Percentiles rank a stretch among this genome's conserved stretches.
Conservation (phyloP, 1,284 basidiomycete species). For the Cryptococcus sp. region DNA sequence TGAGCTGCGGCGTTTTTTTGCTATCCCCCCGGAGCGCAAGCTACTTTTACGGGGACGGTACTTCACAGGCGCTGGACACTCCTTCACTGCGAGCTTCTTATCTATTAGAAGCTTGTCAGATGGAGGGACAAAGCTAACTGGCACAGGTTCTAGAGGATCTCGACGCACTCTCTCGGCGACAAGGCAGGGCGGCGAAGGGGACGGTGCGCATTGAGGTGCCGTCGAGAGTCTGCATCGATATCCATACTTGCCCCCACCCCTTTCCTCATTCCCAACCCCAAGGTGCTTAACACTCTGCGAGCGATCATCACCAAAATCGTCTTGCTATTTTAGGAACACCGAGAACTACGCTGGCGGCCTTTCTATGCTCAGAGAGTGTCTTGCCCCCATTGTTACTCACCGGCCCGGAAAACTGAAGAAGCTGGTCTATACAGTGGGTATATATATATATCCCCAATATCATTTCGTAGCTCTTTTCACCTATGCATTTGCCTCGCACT, state of each 20-base stretch:
- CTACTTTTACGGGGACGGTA: constrained; percentile 27
- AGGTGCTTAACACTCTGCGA: constrained; percentile 51
- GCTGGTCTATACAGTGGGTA: constrained; percentile 37
- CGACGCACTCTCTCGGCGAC: constrained; percentile 6
- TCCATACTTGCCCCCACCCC: constrained; percentile 1
- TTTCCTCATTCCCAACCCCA: constrained; percentile 4
- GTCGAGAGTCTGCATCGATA: constrained; percentile 5
- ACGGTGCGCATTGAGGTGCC: constrained; percentile 1
- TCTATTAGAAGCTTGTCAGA: neutral
- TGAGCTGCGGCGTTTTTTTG: constrained; percentile 36
- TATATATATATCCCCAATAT: constrained; percentile 10
- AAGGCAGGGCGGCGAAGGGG: constrained; percentile 3
- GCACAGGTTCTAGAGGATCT: too few species aligned
- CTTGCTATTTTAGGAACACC: constrained; percentile 50
- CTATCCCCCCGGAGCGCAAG: constrained; percentile 27
- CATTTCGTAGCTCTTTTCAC: too few species aligned
- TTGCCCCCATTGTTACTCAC: constrained; percentile 43
- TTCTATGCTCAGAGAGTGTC: constrained; percentile 20
- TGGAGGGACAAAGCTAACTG: neutral
- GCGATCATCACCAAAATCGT: constrained; percentile 41
- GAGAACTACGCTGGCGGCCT: constrained; percentile 19
- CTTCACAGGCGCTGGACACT: constrained; percentile 49
- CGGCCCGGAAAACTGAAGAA: constrained; percentile 22
- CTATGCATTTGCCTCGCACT: too few species aligned
- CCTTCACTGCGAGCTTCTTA: neutral